A percentile compares a stretch with the other conserved stretches of the same genome.
Evolutionary conservation across 257 asterid genomes (phyloP).

Genomic region (Primulina tabacum): DNA sequence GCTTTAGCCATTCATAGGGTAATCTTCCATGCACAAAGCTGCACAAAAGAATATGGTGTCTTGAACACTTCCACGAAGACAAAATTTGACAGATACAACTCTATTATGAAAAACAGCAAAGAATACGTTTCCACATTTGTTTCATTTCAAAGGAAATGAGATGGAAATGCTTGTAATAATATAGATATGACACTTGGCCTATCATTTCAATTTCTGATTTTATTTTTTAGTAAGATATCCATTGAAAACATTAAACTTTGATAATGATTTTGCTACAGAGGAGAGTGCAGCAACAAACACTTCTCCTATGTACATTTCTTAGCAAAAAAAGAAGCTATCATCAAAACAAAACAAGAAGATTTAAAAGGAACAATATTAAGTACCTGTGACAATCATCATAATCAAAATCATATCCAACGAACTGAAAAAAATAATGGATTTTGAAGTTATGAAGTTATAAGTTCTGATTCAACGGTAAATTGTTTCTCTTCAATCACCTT

Average conservation of each 20-base stretch:
- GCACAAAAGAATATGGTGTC: not conserved
- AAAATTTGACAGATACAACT: not conserved
- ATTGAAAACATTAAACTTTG: no score
- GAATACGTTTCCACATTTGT: no score
- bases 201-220: not conserved
- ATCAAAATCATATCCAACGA: conserved; percentile 70
- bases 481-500: not conserved
- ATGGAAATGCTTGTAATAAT: not conserved
- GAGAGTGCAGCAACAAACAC: no score
- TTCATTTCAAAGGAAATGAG: not conserved
- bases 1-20: conserved; percentile 75
- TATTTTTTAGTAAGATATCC: no score
- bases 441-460: conserved; percentile 1
- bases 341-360: conserved; percentile 7
- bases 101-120: no score
- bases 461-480: not conserved
- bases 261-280: no score
- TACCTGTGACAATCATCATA: conserved; percentile 87
- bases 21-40: conserved; percentile 88
- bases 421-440: conserved; percentile 34
- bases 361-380: conserved; percentile 2
- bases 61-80: not conserved
- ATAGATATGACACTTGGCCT: not conserved
- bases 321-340: not conserved
- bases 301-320: no score